phyloP scores from a whole-genome alignment of 352 stramenopile genomes.

The Pythium volutum region DNA sequence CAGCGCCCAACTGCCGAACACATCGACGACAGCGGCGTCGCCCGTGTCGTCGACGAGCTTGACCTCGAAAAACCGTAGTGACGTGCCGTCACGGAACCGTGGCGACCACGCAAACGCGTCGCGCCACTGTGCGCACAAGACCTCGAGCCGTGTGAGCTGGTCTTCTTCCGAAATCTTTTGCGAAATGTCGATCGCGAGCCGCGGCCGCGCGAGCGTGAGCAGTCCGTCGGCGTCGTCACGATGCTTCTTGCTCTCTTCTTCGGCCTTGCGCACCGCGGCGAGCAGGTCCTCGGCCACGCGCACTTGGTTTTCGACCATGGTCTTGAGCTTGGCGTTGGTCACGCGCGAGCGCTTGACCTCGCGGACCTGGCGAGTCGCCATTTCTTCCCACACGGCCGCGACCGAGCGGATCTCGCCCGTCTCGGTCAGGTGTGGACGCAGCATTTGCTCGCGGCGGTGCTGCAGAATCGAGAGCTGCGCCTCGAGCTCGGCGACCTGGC shows the following conservation, averaged over 20 bases:
- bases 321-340: slow-evolving; percentile 16
- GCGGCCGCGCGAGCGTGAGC: neutral
- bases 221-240: neutral
- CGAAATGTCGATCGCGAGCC: slow-evolving; percentile 16
- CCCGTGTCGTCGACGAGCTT: slow-evolving; percentile 4
- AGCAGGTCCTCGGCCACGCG: slow-evolving; percentile 12
- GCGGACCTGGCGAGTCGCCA: slow-evolving; percentile 21
- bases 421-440: neutral
- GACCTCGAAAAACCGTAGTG: slow-evolving; percentile 2
- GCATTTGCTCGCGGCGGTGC: slow-evolving; percentile 10
- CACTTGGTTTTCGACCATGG: slow-evolving; percentile 10
- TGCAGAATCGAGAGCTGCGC: slow-evolving; percentile 16
- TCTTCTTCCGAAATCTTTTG: slow-evolving; percentile 16
- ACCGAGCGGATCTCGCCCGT: slow-evolving; percentile 1
- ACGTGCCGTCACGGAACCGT: slow-evolving; percentile 1
- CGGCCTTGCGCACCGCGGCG: neutral
- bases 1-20: slow-evolving; percentile 3
- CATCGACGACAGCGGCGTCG: neutral
- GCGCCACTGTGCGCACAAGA: slow-evolving; percentile 6
- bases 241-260: slow-evolving; percentile 1
- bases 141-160: slow-evolving; percentile 10
- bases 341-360: slow-evolving; percentile 4
- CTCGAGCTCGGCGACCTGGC: slow-evolving; percentile 21
- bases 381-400: slow-evolving; percentile 13
- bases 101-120: neutral